Conservation (phyloP, 2,329 filamentous ascomycete genomes). For the Diaporthe citriasiana region DNA sequence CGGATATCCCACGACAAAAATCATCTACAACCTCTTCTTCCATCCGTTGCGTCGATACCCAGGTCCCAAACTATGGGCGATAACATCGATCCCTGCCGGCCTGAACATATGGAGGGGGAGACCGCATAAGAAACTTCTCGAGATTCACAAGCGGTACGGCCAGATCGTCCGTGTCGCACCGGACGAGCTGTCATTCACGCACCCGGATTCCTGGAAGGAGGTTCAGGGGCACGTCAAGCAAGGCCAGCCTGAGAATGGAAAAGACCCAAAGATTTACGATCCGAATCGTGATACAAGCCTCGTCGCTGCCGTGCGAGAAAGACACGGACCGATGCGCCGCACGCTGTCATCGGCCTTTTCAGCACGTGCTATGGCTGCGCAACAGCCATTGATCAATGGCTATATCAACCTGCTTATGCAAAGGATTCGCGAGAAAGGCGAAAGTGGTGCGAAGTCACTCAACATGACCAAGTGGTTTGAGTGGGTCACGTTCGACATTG, state of each 20-base stretch:
- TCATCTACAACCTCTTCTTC: conserved; percentile 40
- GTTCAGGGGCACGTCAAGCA: conserved; percentile 33
- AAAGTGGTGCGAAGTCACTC: conserved; percentile 42
- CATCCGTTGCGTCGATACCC: conserved; percentile 33
- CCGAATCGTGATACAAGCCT: background rate
- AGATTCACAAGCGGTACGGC: conserved; percentile 37
- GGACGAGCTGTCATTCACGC: conserved; percentile 13
- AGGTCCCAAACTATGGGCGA: conserved; percentile 37
- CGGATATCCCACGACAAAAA: conserved; percentile 16
- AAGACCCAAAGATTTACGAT: conserved; percentile 27
- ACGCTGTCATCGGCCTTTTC: conserved; percentile 37
- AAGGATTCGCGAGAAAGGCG: conserved; percentile 47
- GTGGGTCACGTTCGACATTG: conserved; percentile 48
- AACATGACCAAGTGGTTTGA: conserved; percentile 50
- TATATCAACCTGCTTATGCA: conserved; percentile 43
- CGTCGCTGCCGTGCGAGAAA: background rate
- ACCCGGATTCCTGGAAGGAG: conserved; percentile 36
- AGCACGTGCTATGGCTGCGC: conserved; percentile 32
- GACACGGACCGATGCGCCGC: conserved; percentile 31
- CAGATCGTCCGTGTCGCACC: conserved; percentile 33
- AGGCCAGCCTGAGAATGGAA: conserved; percentile 24
- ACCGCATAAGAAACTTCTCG: conserved; percentile 22
- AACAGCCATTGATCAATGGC: conserved; percentile 34
- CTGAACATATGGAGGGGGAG: conserved; percentile 6
- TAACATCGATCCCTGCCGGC: conserved; percentile 19